Percentiles rank a stretch among this genome's conserved stretches.
phyloP scores from a whole-genome alignment of 1,284 basidiomycete genomes.

The Trichosporon ovoides region DNA sequence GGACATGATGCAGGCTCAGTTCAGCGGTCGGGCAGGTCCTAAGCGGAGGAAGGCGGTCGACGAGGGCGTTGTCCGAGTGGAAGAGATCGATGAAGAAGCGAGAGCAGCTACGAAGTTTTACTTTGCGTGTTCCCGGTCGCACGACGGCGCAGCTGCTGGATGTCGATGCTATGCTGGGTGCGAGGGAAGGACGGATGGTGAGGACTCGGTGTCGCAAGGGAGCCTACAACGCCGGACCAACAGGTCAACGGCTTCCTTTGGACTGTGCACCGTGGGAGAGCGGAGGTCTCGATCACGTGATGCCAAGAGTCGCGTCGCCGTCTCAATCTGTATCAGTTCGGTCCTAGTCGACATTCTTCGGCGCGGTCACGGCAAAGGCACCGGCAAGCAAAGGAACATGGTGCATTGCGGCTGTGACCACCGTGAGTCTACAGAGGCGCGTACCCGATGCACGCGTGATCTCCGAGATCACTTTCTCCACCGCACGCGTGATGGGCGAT shows the following conservation, averaged over 20 bases:
- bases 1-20: constrained; percentile 13
- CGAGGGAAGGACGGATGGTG: constrained; percentile 1
- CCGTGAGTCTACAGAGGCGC: no score
- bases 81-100: neutral
- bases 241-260: neutral
- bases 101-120: neutral
- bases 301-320: neutral
- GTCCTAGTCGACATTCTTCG: neutral
- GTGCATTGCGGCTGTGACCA: no score
- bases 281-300: neutral
- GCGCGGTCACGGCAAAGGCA: no score
- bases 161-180: neutral
- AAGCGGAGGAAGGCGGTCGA: neutral
- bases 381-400: no score
- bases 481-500: no score
- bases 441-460: no score
- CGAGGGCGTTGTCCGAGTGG: neutral
- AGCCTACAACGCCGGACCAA: neutral
- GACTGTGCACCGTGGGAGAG: neutral
- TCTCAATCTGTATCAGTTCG: neutral
- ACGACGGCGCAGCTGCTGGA: constrained; percentile 2
- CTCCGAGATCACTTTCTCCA: no score
- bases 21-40: neutral
- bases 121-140: neutral
- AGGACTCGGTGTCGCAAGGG: neutral